A percentile compares a stretch with the other conserved stretches of the same genome.
Evolutionary conservation across 1,139 yeast species (phyloP).

Genomic region (Taiozyma onychis): DNA sequence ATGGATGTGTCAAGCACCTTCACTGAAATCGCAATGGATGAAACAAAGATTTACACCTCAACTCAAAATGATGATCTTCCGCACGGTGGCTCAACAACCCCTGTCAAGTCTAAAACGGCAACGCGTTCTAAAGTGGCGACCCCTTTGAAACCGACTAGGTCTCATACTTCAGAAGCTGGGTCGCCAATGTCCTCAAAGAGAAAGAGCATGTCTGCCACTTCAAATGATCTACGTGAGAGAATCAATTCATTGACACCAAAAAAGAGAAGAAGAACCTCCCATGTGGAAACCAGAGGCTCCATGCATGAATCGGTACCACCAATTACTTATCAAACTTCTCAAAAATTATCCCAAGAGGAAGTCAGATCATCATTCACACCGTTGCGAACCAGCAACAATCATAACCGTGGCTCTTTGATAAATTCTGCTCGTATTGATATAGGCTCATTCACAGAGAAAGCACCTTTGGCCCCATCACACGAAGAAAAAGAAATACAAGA

Average conservation of each 20-base stretch:
- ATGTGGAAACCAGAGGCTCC: neutral
- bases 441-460: constrained; percentile 8
- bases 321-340: constrained; percentile 3
- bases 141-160: constrained; percentile 19
- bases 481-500: constrained; percentile 8
- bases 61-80: neutral
- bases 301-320: constrained; percentile 1
- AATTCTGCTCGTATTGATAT: constrained; percentile 16
- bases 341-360: constrained; percentile 8
- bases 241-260: constrained; percentile 22
- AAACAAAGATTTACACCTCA: constrained; percentile 6
- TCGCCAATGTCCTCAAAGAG: constrained; percentile 23
- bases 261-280: constrained; percentile 18
- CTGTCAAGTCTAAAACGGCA: constrained; percentile 2
- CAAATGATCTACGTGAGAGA: constrained; percentile 17
- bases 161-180: constrained; percentile 23
- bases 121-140: constrained; percentile 3
- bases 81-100: constrained; percentile 2
- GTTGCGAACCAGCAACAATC: constrained; percentile 13
- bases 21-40: constrained; percentile 14
- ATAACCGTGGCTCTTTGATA: constrained; percentile 10
- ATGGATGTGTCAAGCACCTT: constrained; percentile 11
- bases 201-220: constrained; percentile 8
- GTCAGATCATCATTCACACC: constrained; percentile 20
- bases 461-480: constrained; percentile 20